Percentiles rank a stretch among this genome's conserved stretches.
Conservation (phyloP, 2,329 filamentous ascomycete species). For the Hymenoscyphus fructigenus region DNA sequence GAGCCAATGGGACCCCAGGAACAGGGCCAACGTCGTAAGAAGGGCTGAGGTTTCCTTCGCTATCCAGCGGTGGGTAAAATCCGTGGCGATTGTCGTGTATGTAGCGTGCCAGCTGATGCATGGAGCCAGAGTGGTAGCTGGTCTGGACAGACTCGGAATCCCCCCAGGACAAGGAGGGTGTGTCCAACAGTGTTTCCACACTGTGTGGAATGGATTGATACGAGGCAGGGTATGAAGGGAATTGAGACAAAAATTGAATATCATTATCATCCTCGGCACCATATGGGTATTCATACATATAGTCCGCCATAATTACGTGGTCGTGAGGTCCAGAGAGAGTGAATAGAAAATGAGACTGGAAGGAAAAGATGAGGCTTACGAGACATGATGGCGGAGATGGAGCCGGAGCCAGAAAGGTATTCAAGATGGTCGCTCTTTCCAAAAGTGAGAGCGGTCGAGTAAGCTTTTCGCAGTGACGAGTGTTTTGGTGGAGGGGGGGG, state of each 20-base stretch:
- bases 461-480: not conserved
- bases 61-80: not conserved
- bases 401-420: not conserved
- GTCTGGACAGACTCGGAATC: too few relatives aligned
- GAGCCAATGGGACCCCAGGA: not conserved
- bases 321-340: not conserved
- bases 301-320: not conserved
- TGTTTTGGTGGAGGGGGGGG: not conserved
- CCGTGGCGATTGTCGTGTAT: not conserved
- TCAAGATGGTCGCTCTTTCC: slow-evolving; percentile 15
- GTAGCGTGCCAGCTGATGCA: not conserved
- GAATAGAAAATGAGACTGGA: not conserved
- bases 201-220: not conserved
- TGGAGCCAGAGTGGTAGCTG: not conserved
- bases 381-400: slow-evolving; percentile 10
- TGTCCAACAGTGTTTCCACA: too few relatives aligned
- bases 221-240: not conserved
- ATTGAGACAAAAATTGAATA: not conserved
- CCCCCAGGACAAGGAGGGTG: too few relatives aligned
- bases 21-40: not conserved
- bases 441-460: slow-evolving; percentile 1
- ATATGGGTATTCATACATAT: not conserved
- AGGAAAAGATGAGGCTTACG: slow-evolving; percentile 13
- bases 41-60: too few relatives aligned
- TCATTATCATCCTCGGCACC: not conserved